Percentiles rank a stretch among this genome's conserved stretches.
Conservation (phyloP, 1,139 yeast species). For the Lodderomyces parapsilosis region DNA sequence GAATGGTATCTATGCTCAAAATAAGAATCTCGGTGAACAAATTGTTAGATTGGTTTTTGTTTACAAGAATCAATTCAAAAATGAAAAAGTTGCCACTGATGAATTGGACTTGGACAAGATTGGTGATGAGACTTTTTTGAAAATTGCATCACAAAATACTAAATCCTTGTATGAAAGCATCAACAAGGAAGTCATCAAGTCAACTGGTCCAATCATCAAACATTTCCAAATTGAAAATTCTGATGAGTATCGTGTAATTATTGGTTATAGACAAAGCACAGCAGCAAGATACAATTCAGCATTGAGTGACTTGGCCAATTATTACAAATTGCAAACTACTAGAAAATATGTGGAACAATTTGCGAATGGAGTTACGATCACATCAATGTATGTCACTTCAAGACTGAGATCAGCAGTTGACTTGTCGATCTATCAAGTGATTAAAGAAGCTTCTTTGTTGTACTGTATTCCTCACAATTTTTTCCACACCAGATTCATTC, state of each 20-base stretch:
- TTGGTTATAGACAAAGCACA: conserved; percentile 83
- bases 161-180: conserved; percentile 73
- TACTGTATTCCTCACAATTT: conserved; percentile 88
- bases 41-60: conserved; percentile 81
- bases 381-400: conserved; percentile 81
- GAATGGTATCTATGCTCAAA: conserved; percentile 39
- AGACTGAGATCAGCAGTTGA: conserved; percentile 48
- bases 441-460: conserved; percentile 89
- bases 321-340: conserved; percentile 81
- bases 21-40: conserved; percentile 41
- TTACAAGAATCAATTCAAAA: conserved; percentile 67
- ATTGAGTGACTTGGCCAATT: conserved; percentile 81
- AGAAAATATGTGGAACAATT: conserved; percentile 95
- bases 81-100: conserved; percentile 27
- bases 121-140: conserved; percentile 77
- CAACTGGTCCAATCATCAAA: conserved; percentile 93
- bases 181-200: conserved; percentile 63
- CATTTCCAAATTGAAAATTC: conserved; percentile 78
- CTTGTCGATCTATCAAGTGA: conserved; percentile 83
- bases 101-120: conserved; percentile 60
- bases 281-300: conserved; percentile 90
- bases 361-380: conserved; percentile 81
- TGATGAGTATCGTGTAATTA: conserved; percentile 79
- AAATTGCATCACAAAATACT: conserved; percentile 79
- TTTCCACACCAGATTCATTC: conserved; percentile 72